Evolutionary conservation across 106 monocot genomes (phyloP), one percentile per base, ranked within the genome.

Genomic region (Iris macrosiphon): DNA sequence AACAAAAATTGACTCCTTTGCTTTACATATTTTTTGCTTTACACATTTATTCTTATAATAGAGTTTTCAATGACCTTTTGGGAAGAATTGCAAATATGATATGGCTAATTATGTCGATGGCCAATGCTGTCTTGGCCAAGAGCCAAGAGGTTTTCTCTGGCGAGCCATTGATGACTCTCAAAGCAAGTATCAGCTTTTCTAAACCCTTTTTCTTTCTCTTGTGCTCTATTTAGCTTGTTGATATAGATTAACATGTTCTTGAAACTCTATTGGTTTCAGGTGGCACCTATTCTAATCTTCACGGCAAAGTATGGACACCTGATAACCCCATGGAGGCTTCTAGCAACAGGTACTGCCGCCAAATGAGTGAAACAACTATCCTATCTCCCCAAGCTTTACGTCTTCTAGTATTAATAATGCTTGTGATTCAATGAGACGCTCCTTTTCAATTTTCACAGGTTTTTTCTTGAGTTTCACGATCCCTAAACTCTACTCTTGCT

Each of bases 121-220:
- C 61, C 7, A 95, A 95, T 67, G 76, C 79, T 35, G 73, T 56
- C 10, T 66, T 89, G 26, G 70, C 68, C 7, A 72, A 52, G 40
- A 23, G 64, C 37, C 79, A 72, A 59, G 52, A 74, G 28, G 47
- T 89, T 22, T 95, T 95, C 82, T 89, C 79, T 22, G 94, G 95
- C 5, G 85, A 89, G 19, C 89, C 95, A 26, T 58, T 63, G 56
- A 95, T 71, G 85, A 95, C 95, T 66, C 81, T 95, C 52, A 89
- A 79, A 68, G 94, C 71, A 76, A 49, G 70, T 8, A 16, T 57
- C n/a, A n/a, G n/a, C n/a, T n/a, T n/a, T n/a, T n/a, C n/a, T n/a
- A n/a, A n/a, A n/a, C n/a, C n/a, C n/a, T n/a, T n/a, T n/a, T n/a
- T n/a, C n/a, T n/a, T n/a, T n/a, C n/a, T n/a, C n/a, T n/a, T n/a